Evolutionary conservation across 176 grass and related monocot genomes (phyloP).

Genomic region (Triticum dicoccoides): DNA sequence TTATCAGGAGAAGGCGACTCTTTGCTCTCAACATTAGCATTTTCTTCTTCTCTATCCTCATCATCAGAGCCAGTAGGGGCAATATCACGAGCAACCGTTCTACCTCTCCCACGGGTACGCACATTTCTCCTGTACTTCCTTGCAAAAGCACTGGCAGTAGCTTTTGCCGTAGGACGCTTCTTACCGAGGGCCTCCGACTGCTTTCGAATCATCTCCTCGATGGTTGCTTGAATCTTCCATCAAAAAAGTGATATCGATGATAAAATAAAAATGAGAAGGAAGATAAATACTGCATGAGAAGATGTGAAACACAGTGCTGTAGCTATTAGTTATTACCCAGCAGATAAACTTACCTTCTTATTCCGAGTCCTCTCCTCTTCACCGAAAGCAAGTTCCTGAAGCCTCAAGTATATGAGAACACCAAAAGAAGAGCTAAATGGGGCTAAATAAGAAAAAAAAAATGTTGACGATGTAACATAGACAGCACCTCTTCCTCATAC

Average conservation of each 20-base stretch:
- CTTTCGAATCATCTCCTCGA: slow-evolving; percentile 63
- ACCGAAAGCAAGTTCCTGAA: slow-evolving; percentile 79
- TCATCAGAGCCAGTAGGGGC: slow-evolving; percentile 47
- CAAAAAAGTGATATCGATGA: slow-evolving; percentile 2
- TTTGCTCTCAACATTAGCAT: slow-evolving; percentile 54
- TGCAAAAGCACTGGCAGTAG: slow-evolving; percentile 38
- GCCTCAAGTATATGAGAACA: slow-evolving; percentile 28
- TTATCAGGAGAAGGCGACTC: slow-evolving; percentile 67
- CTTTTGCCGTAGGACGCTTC: slow-evolving; percentile 57
- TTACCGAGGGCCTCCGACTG: slow-evolving; percentile 66
- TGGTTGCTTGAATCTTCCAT: slow-evolving; percentile 81
- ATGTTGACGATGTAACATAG: background rate
- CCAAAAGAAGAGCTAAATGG: slow-evolving; percentile 10
- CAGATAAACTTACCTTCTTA: slow-evolving; percentile 55
- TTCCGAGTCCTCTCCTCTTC: slow-evolving; percentile 73
- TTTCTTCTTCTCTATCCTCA: slow-evolving; percentile 63
- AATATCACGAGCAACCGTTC: slow-evolving; percentile 33
- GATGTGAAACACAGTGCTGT: background rate
- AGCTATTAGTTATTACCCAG: background rate
- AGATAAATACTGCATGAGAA: background rate
- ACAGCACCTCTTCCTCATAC: slow-evolving; percentile 83
- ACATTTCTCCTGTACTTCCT: slow-evolving; percentile 63
- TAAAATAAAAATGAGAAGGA: slow-evolving; percentile 23
- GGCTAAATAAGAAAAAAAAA: slow-evolving; percentile 29
- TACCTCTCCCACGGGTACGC: slow-evolving; percentile 46